phyloP scores from a whole-genome alignment of 176 grass and related monocot genomes.

The Eleusine coracana region DNA sequence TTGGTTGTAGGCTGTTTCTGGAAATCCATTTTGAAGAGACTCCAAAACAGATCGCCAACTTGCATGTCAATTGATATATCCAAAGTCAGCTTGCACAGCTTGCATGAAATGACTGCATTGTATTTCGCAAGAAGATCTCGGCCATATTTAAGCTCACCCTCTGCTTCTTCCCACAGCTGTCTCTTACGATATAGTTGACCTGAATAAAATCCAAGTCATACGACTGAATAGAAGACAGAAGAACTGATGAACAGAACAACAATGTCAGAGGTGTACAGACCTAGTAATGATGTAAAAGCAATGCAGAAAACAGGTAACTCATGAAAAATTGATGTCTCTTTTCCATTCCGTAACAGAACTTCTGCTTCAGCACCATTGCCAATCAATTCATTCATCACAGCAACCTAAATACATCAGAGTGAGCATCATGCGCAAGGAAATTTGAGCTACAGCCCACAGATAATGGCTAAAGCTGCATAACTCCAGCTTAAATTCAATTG shows the following conservation, averaged over 20 bases:
- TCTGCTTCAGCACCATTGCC: constrained; percentile 84
- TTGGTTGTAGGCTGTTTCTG: constrained; percentile 45
- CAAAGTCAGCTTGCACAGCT: constrained; percentile 53
- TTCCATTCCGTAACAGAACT: constrained; percentile 69
- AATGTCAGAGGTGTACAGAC: constrained; percentile 50
- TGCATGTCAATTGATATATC: constrained; percentile 69
- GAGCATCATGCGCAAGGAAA: constrained; percentile 27
- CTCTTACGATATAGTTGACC: constrained; percentile 81
- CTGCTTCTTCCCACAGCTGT: constrained; percentile 61
- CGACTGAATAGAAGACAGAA: not conserved
- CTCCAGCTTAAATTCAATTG: constrained; percentile 11
- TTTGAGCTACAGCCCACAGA: not conserved
- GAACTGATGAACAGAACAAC: constrained; percentile 7
- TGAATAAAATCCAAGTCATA: constrained; percentile 43
- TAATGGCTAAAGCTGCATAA: constrained; percentile 8
- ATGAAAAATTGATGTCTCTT: constrained; percentile 64
- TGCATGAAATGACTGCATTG: constrained; percentile 59
- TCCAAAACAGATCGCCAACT: constrained; percentile 67
- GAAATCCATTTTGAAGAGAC: constrained; percentile 51
- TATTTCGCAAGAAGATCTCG: constrained; percentile 53
- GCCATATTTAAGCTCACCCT: constrained; percentile 63
- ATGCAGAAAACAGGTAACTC: constrained; percentile 60
- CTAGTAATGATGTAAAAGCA: constrained; percentile 68
- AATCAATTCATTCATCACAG: constrained; percentile 63
- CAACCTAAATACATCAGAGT: constrained; percentile 53